Evolutionary conservation across 1,139 yeast species (phyloP).

Genomic region (Pichia norvegensis): DNA sequence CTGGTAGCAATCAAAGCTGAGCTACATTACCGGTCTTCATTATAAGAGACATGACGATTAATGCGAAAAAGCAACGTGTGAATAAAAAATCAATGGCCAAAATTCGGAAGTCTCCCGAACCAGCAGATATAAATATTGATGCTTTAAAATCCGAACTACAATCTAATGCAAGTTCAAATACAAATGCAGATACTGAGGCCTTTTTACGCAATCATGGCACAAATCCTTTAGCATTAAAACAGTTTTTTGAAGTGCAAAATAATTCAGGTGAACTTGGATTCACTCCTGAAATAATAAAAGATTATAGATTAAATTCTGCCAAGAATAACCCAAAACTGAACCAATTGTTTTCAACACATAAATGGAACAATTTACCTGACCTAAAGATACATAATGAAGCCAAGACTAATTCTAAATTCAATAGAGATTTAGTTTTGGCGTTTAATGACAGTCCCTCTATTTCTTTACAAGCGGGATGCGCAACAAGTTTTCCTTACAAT

Average conservation of each 20-base stretch:
- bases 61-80: neutral
- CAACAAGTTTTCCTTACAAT: constrained; percentile 15
- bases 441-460: neutral
- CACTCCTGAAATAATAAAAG: neutral
- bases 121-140: neutral
- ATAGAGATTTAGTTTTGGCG: neutral
- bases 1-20: no score
- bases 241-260: constrained; percentile 4
- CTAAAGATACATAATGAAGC: neutral
- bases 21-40: no score
- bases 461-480: neutral
- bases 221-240: constrained; percentile 1
- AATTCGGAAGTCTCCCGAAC: neutral
- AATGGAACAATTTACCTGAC: constrained; percentile 1
- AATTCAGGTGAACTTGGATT: constrained; percentile 4
- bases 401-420: neutral
- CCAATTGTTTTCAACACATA: constrained; percentile 3
- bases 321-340: neutral
- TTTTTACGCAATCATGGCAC: constrained; percentile 3
- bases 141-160: neutral
- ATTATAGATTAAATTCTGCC: constrained; percentile 3
- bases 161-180: neutral
- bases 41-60: no score
- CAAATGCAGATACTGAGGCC: neutral
- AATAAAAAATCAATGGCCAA: neutral